These are phyloP conservation scores for Curvularia verruculosa DNA, from an alignment of 2,329 filamentous ascomycete species.

Conservation along the genomic window DNA sequence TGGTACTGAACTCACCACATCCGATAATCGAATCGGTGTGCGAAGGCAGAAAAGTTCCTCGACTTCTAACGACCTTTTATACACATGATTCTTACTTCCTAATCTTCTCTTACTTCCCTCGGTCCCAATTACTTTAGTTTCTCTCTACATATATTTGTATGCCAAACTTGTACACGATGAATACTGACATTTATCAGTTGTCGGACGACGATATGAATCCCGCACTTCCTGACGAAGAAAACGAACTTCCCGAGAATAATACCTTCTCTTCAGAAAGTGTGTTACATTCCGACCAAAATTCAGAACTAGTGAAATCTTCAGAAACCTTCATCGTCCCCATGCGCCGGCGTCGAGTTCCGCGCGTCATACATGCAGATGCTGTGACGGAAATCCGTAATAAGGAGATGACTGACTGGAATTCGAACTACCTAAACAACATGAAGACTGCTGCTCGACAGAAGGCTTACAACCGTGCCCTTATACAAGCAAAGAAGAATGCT, in stretches of 20 bases:
- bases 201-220: constrained; percentile 36
- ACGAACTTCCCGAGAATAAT: constrained; percentile 43
- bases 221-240: constrained; percentile 42
- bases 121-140: not conserved
- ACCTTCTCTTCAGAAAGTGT: constrained; percentile 27
- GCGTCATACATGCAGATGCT: constrained; percentile 56
- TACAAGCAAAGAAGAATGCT: constrained; percentile 67
- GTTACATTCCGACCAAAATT: constrained; percentile 19
- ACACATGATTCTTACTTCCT: not conserved
- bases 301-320: constrained; percentile 44
- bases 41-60: not conserved
- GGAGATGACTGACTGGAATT: constrained; percentile 63
- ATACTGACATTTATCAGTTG: constrained; percentile 30
- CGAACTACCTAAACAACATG: constrained; percentile 68
- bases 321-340: constrained; percentile 49
- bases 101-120: not conserved
- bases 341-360: constrained; percentile 48
- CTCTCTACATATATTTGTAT: not conserved
- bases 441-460: constrained; percentile 54
- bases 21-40: not conserved
- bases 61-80: not conserved
- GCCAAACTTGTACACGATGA: constrained; percentile 1
- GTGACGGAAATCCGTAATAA: constrained; percentile 61
- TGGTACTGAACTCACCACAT: constrained; percentile 4
- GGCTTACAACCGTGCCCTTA: constrained; percentile 48